phyloP scores from a whole-genome alignment of 1,284 basidiomycete genomes.

The Psilocybe mexicana region DNA sequence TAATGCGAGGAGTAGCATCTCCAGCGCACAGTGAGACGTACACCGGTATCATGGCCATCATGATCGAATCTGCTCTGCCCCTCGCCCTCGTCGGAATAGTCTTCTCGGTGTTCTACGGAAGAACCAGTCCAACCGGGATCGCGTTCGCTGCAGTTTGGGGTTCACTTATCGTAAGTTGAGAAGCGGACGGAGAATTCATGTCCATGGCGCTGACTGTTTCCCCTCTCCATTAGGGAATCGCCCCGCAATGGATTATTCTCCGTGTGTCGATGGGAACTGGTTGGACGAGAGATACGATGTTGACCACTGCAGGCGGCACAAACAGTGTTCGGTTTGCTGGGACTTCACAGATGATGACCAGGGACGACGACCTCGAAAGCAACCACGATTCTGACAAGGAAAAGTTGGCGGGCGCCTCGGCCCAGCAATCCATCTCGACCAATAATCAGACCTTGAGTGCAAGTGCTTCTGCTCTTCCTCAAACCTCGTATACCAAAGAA shows the following conservation, averaged over 20 bases:
- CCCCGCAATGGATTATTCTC: slow-evolving; percentile 4
- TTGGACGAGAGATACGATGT: background rate
- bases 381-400: background rate
- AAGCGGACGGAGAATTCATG: background rate
- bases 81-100: slow-evolving; percentile 3
- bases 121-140: background rate
- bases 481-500: background rate
- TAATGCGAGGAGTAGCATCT: background rate
- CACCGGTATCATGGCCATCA: slow-evolving; percentile 4
- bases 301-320: background rate
- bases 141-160: slow-evolving; percentile 7
- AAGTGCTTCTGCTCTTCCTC: background rate
- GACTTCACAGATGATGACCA: background rate
- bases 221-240: background rate
- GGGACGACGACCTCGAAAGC: background rate
- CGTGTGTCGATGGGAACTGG: background rate
- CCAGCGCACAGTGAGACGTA: background rate
- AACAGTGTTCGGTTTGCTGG: background rate
- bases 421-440: background rate
- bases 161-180: slow-evolving; percentile 1
- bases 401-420: background rate
- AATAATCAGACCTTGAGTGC: background rate
- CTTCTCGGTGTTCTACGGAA: slow-evolving; percentile 5
- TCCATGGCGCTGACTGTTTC: background rate
- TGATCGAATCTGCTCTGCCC: slow-evolving; percentile 13